Evolutionary conservation across 2,329 filamentous ascomycete species (phyloP), one percentile per base, ranked within the genome.

Genomic region (Talaromyces sp.): DNA sequence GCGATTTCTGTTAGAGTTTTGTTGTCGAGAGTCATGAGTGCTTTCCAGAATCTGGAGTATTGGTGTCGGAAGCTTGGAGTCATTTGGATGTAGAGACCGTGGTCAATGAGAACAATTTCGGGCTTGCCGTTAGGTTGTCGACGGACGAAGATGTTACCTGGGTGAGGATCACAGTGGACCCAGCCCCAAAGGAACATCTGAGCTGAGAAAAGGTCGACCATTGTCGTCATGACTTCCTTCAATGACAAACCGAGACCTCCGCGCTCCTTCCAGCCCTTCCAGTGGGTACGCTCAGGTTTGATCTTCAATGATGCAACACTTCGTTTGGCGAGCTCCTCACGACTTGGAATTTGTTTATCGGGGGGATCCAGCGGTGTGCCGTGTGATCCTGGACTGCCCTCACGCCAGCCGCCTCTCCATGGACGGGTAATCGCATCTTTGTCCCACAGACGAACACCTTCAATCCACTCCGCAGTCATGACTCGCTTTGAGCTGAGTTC

Each of bases 111-210:
- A 0, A 98, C 94, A 35, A 99, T 85, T 80, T 99, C 93, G 0
- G 94, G 85, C 50, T 87, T 85, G n/a, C 94, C 94, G 50, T 84
- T 88, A 1, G 93, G 90, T 16, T 92, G 83, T 9, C 95, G 89
- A 9, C 95, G 90, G 73, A 98, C 90, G 80, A 99, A 97, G 76
- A 98, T 95, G 79, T 99, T 99, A 33, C 94, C 94, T 1, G 95
- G 95, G 74, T 99, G 95, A 10, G 95, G 95, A 76, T 99, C 95
- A 79, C 94, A 97, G 81, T 99, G 94, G 0, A 98, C 91, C 50
- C 91, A 86, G 13, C 95, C 95, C 91, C 92, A 98, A 69, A 96
- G 89, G 82, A 97, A 99, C 85, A 98, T 98, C 75, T 98, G 94
- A 2, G 92, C 93, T n/a, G 90, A 91, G 82, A 98, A 99, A 39